A percentile compares a stretch with the other conserved stretches of the same genome.
phyloP scores from a whole-genome alignment of 2,329 filamentous ascomycete genomes.

The Plectosphaerella cucumerina region DNA sequence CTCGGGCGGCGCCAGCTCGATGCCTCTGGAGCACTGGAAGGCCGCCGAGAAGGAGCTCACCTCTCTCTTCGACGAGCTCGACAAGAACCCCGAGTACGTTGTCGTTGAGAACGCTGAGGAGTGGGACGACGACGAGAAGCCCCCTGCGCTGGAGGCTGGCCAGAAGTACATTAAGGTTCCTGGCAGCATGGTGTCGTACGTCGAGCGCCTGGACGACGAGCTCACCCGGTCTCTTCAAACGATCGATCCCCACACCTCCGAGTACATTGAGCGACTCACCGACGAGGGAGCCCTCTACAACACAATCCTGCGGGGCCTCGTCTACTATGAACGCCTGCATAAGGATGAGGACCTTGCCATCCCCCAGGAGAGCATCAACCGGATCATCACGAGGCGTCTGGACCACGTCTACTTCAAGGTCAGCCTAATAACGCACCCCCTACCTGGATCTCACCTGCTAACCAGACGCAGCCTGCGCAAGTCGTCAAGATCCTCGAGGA shows the following conservation, averaged over 20 bases:
- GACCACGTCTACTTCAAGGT: constrained; percentile 99
- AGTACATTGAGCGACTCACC: constrained; percentile 92
- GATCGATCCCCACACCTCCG: constrained; percentile 96
- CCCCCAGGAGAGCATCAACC: constrained; percentile 84
- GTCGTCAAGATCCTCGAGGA: constrained; percentile 93
- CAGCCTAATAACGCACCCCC: too few species aligned
- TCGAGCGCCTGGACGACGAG: constrained; percentile 95
- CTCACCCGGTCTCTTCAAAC: constrained; percentile 94
- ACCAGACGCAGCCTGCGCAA: constrained; percentile 63
- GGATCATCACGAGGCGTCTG: constrained; percentile 86
- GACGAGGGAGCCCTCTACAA: constrained; percentile 91
- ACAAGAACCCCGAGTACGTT: constrained; percentile 73
- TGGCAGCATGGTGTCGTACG: constrained; percentile 89
- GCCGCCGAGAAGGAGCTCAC: constrained; percentile 82
- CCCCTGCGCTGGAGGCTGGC: constrained; percentile 65
- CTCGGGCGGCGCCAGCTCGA: constrained; percentile 70
- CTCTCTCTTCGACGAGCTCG: constrained; percentile 72
- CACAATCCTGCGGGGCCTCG: constrained; percentile 79
- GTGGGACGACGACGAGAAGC: constrained; percentile 98
- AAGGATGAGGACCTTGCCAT: constrained; percentile 67
- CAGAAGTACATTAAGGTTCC: constrained; percentile 87
- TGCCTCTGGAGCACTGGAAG: constrained; percentile 98
- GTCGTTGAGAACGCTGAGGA: constrained; percentile 92
- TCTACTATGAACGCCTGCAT: constrained; percentile 82
- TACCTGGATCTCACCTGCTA: constrained; percentile 5